Base-by-base conservation (phyloP, 2,329 filamentous ascomycete species). In the Hyphodiscus sp. region DNA sequence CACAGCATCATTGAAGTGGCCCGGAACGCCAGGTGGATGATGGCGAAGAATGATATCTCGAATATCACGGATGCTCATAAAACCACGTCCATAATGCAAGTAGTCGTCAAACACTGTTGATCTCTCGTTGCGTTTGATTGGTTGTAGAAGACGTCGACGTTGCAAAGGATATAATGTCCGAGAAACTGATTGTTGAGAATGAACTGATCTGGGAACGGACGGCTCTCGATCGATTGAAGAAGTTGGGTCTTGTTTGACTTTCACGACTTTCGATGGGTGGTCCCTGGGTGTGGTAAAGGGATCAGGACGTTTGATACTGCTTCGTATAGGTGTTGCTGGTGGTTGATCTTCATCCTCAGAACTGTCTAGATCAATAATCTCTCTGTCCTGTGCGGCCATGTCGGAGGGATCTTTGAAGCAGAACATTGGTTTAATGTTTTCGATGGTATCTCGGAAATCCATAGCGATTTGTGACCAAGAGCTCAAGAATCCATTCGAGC, bases 1-100 rank as follows among this genome's bases (percentile, higher is more conserved):
- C 0, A 86, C 82, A 41, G 80, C 78, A 0, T 79, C 76, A 0
- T 83, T 78, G 0, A 82, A 77, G 0, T 82, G 73, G 7, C 78
- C 76, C 0, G 81, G 82, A 59, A 83, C 74, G 0, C 83, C 82
- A 0, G 80, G 77, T n/a, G 74, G 74, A 26, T 77, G 78, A 11
- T 80, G 80, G 2, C 73, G 69, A n/a, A 71, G 67, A 15, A 86
- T 83, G 9, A 82, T 75, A 0, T 71, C 67, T 0, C 78, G 75
- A 1, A 88, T 80, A 1, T 69, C 65, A 13, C 63, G 60, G 45
- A 72, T 65, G 0, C 33, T 41, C 18, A 52, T 50, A 11, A 59
- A 43, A 2, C 47, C 5, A n/a, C 20, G 29, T 5, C 57, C 58
- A 20, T 46, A 18, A 6, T 11, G 23, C 1, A 45, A n/a, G 20